Evolutionary conservation across 1,284 basidiomycete genomes (phyloP).

Genomic region (Leccinum griseonigrum): DNA sequence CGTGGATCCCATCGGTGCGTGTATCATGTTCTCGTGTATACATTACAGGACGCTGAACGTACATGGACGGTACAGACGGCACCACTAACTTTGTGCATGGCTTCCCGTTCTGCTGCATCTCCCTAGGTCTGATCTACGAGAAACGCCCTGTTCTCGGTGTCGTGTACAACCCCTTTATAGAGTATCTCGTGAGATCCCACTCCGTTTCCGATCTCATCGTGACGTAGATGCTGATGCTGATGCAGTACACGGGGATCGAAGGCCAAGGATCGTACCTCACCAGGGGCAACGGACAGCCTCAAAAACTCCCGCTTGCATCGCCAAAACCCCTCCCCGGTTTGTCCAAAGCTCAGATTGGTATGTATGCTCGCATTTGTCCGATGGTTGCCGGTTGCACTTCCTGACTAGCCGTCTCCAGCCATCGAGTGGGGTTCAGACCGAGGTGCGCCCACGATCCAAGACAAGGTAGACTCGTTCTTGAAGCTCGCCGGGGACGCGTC

Average conservation of each 20-base stretch:
- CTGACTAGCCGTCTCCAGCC: conserved; percentile 40
- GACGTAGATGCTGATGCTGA: not conserved
- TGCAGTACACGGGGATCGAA: conserved; percentile 77
- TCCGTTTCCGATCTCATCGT: not conserved
- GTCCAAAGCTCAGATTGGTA: conserved; percentile 75
- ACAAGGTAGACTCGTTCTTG: conserved; percentile 72
- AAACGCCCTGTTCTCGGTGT: conserved; percentile 84
- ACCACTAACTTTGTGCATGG: conserved; percentile 95
- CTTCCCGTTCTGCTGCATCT: conserved; percentile 89
- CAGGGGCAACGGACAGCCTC: conserved; percentile 46
- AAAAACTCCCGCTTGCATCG: conserved; percentile 68
- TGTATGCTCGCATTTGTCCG: not conserved
- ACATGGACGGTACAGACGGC: conserved; percentile 54
- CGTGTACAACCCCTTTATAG: conserved; percentile 90
- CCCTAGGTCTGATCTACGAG: conserved; percentile 85
- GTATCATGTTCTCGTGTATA: conserved; percentile 29
- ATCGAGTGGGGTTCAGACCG: conserved; percentile 95
- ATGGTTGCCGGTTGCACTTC: not conserved
- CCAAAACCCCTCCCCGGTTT: conserved; percentile 74
- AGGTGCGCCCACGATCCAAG: conserved; percentile 49
- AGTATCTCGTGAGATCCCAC: conserved; percentile 59
- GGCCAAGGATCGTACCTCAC: conserved; percentile 82
- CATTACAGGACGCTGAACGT: not conserved
- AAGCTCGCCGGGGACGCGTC: conserved; percentile 76
- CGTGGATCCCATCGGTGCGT: conserved; percentile 76